A percentile compares a stretch with the other conserved stretches of the same genome.
Conservation (phyloP, 371 early-diverging fungal species). For the Chytridiales sp. region DNA sequence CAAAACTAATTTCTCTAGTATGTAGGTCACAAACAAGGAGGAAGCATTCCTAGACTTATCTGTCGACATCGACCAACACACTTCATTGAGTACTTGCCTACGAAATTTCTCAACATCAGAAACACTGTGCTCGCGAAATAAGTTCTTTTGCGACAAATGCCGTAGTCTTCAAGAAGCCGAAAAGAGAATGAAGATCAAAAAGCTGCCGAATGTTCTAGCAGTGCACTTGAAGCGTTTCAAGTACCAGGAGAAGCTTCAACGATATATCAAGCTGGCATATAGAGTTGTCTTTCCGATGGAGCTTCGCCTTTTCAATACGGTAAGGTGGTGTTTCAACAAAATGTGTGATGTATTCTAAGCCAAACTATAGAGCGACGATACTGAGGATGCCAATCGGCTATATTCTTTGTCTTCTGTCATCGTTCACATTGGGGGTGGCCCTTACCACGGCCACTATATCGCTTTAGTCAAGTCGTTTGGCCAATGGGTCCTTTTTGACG, state of each 20-base stretch:
- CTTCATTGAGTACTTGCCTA: conserved; percentile 88
- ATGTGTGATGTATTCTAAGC: neutral
- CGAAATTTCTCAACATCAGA: conserved; percentile 91
- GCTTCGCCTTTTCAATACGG: conserved; percentile 90
- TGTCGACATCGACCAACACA: conserved; percentile 92
- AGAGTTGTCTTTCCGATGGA: conserved; percentile 92
- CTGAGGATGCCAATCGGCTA: conserved; percentile 79
- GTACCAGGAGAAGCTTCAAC: conserved; percentile 86
- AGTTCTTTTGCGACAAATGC: conserved; percentile 95
- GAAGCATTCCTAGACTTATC: conserved; percentile 95
- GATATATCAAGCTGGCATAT: conserved; percentile 91
- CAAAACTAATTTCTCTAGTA: neutral
- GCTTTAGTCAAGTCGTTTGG: conserved; percentile 79
- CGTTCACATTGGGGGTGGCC: conserved; percentile 94
- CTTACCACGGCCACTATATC: conserved; percentile 96
- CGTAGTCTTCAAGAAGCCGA: conserved; percentile 95
- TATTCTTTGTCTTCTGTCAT: conserved; percentile 88
- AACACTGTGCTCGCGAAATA: conserved; percentile 90
- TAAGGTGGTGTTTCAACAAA: conserved; percentile 33
- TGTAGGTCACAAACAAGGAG: conserved; percentile 85
- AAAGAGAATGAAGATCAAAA: conserved; percentile 92
- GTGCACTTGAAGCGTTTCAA: conserved; percentile 96
- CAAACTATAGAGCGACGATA: conserved; percentile 64
- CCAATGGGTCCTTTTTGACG: conserved; percentile 93
- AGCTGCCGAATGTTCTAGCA: conserved; percentile 89